Evolutionary conservation across 2,329 filamentous ascomycete species (phyloP).

Genomic region (Colletotrichum sp.): DNA sequence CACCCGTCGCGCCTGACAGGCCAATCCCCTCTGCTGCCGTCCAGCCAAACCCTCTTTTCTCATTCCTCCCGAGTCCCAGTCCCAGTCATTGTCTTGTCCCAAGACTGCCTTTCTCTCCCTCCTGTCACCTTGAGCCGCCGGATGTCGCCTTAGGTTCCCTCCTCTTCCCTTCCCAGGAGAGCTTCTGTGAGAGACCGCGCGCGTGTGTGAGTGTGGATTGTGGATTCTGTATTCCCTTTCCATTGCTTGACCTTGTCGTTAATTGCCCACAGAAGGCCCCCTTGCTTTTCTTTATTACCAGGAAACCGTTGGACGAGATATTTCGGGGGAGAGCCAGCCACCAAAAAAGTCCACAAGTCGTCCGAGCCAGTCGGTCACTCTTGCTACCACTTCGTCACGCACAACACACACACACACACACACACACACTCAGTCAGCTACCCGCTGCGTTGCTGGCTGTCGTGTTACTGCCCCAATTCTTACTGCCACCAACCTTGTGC

Average conservation of each 20-base stretch:
- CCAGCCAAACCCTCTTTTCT: conserved; percentile 1
- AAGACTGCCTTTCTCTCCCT: background rate
- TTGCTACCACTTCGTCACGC: background rate
- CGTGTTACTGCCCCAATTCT: conserved; percentile 4
- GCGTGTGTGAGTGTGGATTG: background rate
- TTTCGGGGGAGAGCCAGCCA: conserved; percentile 11
- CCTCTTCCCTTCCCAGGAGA: background rate
- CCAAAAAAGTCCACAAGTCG: background rate
- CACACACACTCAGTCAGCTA: background rate
- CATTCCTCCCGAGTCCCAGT: background rate
- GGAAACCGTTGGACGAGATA: conserved; percentile 14
- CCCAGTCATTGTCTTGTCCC: background rate
- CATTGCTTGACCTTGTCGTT: background rate
- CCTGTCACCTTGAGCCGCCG: background rate
- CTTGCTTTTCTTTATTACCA: conserved; percentile 5
- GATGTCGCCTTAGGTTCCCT: background rate
- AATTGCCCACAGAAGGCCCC: background rate
- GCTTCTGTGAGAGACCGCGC: background rate
- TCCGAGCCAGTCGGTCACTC: background rate
- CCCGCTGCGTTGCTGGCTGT: background rate
- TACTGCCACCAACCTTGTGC: conserved; percentile 18
- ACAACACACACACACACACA: background rate
- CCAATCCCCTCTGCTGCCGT: conserved; percentile 17
- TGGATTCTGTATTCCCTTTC: background rate
- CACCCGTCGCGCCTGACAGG: conserved; percentile 12